Evolutionary conservation across 2,329 filamentous ascomycete species (phyloP), one percentile per base, ranked within the genome.

Genomic region (Epichloe coenophiala): DNA sequence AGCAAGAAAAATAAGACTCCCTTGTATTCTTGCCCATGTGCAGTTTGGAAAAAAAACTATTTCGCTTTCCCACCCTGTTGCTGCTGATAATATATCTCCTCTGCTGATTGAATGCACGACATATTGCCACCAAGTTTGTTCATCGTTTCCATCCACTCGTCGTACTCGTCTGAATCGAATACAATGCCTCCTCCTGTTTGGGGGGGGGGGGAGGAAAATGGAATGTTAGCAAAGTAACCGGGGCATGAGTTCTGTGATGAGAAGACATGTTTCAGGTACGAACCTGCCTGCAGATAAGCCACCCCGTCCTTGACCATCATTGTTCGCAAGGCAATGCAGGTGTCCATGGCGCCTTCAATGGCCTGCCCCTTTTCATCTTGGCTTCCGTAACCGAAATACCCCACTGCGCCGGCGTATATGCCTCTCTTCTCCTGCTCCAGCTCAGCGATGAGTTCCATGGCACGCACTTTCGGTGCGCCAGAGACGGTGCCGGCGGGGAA

Each of bases 401-500:
- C 93, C 0, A 96, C 91, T 0, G 93, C 93, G 31, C 93, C 93
- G 8, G 93, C 93, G 63, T 98, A 98, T 39, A 97, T 81, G 40
- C 93, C 91, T 50, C 93, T 78, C 75, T 96, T 96, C 76, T 98
- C 93, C 56, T 78, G 74, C 70, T 98, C 93, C 45, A 97, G 72
- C 71, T 97, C 91, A 45, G 87, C 89, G 60, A 98, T 98, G 54
- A 98, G 74, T 70, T 96, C 87, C 93, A 98, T 98, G 3, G 93
- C 93, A 55, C 84, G 81, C 50, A 98, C 89, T 71, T 98, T 98
- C 52, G 93, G 93, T 4, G 93, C 91, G 4, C 93, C 93, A 17
- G 86, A 93, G 33, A 97, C 91, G 0, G 93, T 98, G 51, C 93
- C 93, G 4, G 93, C 93, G 0, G 93, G 93, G 72, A 98, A 98